Evolutionary conservation across 2,329 filamentous ascomycete species (phyloP).

Genomic region (Alternaria incomplexa): DNA sequence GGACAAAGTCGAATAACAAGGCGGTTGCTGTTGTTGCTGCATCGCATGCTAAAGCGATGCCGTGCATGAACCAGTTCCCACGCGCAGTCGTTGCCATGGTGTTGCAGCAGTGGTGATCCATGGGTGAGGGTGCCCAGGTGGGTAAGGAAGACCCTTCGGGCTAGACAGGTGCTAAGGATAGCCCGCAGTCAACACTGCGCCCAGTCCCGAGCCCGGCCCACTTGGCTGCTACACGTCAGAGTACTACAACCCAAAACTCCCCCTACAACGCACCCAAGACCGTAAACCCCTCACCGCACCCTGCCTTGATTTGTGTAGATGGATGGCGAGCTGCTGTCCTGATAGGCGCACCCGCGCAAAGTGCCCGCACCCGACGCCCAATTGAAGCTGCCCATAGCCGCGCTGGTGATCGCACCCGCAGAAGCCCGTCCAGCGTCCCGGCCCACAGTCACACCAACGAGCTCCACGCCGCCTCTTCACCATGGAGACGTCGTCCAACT

Average conservation of each 20-base stretch:
- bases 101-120: background rate
- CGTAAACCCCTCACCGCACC: constrained; percentile 11
- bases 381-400: constrained; percentile 38
- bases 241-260: constrained; percentile 16
- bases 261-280: constrained; percentile 14
- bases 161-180: background rate
- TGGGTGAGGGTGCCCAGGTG: constrained; percentile 1
- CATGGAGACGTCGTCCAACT: constrained; percentile 43
- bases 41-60: background rate
- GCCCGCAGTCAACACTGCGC: constrained; percentile 1
- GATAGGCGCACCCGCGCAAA: constrained; percentile 40
- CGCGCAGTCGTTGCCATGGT: background rate
- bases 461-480: constrained; percentile 22
- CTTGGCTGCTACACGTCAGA: constrained; percentile 26
- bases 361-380: constrained; percentile 32
- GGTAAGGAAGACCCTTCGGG: constrained; percentile 1
- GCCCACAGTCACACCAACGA: constrained; percentile 28
- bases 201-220: constrained; percentile 14
- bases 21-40: background rate
- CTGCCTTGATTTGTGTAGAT: constrained; percentile 27
- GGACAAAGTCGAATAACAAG: background rate
- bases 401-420: constrained; percentile 33
- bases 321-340: constrained; percentile 34
- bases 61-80: background rate
- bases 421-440: constrained; percentile 17